A percentile compares a stretch with the other conserved stretches of the same genome.
These are phyloP conservation scores for Backusella sp. DNA, from an alignment of 192 early-diverging fungal genomes.

Conservation along the genomic window DNA sequence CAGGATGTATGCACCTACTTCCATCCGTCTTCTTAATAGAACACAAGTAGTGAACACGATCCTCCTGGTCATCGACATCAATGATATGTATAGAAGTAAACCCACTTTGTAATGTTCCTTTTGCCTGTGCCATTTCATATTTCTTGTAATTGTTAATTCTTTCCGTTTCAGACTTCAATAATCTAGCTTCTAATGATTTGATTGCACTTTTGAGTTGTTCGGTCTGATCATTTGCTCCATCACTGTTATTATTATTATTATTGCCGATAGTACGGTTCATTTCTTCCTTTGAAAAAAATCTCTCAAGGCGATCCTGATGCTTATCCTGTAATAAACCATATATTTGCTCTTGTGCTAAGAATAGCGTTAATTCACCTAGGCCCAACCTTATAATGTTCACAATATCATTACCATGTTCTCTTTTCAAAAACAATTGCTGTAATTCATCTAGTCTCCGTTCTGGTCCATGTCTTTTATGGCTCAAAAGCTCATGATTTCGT, in stretches of 20 bases:
- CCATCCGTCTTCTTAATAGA: not conserved
- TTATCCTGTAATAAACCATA: not conserved
- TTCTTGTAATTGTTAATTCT: not conserved
- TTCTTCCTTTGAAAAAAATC: not conserved
- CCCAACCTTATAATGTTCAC: not conserved
- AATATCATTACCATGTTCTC: not conserved
- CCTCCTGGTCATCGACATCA: not conserved
- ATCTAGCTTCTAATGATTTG: not conserved
- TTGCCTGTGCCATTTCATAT: not conserved
- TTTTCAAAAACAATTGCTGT: not conserved
- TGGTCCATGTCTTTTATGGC: not conserved
- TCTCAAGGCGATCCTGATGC: not conserved
- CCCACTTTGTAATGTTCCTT: not conserved
- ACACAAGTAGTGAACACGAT: not conserved
- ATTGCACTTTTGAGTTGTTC: not conserved
- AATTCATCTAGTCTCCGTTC: not conserved
- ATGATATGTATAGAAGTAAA: not conserved
- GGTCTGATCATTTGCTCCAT: not conserved
- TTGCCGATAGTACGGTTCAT: no score
- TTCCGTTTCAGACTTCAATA: not conserved
- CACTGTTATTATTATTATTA: not conserved
- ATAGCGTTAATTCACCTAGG: not conserved
- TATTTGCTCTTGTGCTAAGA: not conserved
- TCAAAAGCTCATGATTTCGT: not conserved
- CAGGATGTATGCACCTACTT: not conserved